A percentile compares a stretch with the other conserved stretches of the same genome.
phyloP scores from a whole-genome alignment of 1,139 yeast genomes.

The Pichia norvegensis region DNA sequence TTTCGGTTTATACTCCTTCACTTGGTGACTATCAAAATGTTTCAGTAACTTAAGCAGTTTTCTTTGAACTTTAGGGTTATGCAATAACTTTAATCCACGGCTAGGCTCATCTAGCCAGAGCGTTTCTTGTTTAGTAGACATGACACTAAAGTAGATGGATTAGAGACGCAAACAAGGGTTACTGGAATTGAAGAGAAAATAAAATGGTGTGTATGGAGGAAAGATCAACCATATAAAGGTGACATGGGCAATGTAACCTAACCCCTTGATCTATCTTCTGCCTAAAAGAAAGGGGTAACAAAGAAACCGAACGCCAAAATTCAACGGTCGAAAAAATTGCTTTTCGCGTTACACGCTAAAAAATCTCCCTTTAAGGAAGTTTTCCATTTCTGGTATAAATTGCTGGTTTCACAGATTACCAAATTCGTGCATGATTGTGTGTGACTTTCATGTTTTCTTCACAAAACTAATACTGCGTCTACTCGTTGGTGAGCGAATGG shows the following conservation, averaged over 20 bases:
- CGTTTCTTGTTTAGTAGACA: slow-evolving; percentile 1
- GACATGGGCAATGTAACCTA: neutral
- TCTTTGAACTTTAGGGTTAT: slow-evolving; percentile 4
- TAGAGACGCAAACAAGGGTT: too few relatives aligned
- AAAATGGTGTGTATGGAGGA: neutral
- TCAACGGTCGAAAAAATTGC: neutral
- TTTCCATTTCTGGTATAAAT: neutral
- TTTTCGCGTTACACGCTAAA: neutral
- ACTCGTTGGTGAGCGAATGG: slow-evolving; percentile 40
- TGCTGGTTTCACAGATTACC: neutral
- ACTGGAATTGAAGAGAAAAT: too few relatives aligned
- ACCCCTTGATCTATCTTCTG: neutral
- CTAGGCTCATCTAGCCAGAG: slow-evolving; percentile 10
- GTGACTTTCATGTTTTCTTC: too few relatives aligned
- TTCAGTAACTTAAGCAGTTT: slow-evolving; percentile 3
- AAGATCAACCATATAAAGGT: too few relatives aligned
- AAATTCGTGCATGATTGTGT: too few relatives aligned
- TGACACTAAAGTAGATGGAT: too few relatives aligned
- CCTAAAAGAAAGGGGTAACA: neutral
- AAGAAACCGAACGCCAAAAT: neutral
- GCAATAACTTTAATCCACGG: neutral
- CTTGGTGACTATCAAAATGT: slow-evolving; percentile 4
- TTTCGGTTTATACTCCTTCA: neutral
- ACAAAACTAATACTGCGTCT: too few relatives aligned
- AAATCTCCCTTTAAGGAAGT: neutral